Base-by-base conservation (phyloP, 108 stramenopile genomes). In the Skeletonema marinoi region DNA sequence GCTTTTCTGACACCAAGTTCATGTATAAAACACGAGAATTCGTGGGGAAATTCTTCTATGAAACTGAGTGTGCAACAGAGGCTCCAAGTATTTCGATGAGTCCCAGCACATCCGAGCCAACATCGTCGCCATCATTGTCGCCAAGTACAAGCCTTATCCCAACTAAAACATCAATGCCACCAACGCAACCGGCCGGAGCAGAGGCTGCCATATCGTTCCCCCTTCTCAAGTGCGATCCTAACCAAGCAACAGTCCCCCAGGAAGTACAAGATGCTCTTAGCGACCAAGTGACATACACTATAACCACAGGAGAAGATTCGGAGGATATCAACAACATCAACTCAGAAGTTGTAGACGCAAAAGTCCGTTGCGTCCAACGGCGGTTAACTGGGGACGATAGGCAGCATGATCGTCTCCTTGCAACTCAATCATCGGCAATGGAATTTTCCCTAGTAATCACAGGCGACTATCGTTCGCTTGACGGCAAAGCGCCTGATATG, bases 361-460 rank as follows among this genome's bases (percentile, higher is more conserved):
- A 19, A 16, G 63, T 60, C 9, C 13, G 29, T 56, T 78, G 78
- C 33, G 66, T 6, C 3, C 13, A 44, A 32, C 70, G 66, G 16
- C 30, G 62, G n/a, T 10, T 21, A 14, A 25, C 4, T 6, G 17
- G 12, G 21, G 66, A 56, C 12, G 41, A 36, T 6, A 19, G 21
- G 2, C 44, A 51, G 50, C 31, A 21, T 42, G 54, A 65, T 44
- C 70, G 78, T 54, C 54, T 50, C 19, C 68, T 78, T 9, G 66
- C 65, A 61, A 51, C 71, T 14, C 71, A 54, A 35, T 68, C 76
- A 32, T 60, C 56, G 35, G 46, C 78, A n/a, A 56, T 78, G 13
- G 71, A 78, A 16, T 78, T 78, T 42, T 48, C 42, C 17, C n/a
- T 78, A 42, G 41, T 78, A 8, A 68, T 78, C 31, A 78, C 70